Evolutionary conservation across 345 rosid genomes (phyloP), one percentile per base, ranked within the genome.

Genomic region (Eucalyptus grandis): DNA sequence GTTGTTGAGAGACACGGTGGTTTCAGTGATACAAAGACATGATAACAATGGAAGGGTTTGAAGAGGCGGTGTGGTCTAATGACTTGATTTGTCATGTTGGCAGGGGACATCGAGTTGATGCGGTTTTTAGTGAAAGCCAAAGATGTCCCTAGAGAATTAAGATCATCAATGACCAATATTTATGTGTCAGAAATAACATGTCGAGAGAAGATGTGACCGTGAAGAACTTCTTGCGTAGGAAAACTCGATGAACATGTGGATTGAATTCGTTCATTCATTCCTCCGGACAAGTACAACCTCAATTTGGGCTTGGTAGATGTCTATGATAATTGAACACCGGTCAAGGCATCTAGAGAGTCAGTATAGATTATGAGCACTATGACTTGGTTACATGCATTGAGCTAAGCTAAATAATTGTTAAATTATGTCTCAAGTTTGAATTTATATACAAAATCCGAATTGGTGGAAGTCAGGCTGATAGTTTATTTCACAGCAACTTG

Each of bases 321-420:
- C 1, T 21, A 5, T 19, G 47, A 77, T 40, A 11, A 24, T 77
- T 77, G 30, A 21, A 44, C 2, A 7, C 46, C 3, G 0, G 5
- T 77, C 7, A 4, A 0, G 47, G 27, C 24, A 22, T 11, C 24
- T 77, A 43, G 47, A 77, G 15, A 11, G 14, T 11, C 3, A 0
- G 1, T 44, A 77, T 77, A 77, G 40, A 65, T 72, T 24, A 11
- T 37, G 30, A 77, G 24, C 7, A 19, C 27, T 1, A 77, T 37
- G 14, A 77, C 46, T 77, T 77, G 30, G 47, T 4, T 77, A 40
- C 9, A 77, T 21, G 4, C 27, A 37, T 65, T 1, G 15, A 37
- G 3, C 3, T 77, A 77, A 77, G 15, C 27, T 21, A 11, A 13
- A 37, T 24, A 72, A 72, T 72, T 37, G 6, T 37, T 77, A 19